These are phyloP conservation scores for Cairneyella variabilis DNA, from an alignment of 495 filamentous ascomycete genomes.

Conservation along the genomic window DNA sequence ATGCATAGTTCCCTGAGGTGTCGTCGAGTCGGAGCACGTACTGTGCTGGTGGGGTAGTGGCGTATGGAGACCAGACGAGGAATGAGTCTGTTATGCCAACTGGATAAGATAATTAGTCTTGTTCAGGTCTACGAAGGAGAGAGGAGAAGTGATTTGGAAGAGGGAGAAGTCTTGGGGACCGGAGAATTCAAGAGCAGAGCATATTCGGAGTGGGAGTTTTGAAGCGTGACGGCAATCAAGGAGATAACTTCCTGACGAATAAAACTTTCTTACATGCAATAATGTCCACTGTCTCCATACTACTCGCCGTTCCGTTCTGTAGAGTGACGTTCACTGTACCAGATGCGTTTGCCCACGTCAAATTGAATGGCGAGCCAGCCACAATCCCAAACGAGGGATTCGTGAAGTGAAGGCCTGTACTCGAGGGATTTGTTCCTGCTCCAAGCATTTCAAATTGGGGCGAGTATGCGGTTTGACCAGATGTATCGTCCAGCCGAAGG, in stretches of 20 bases:
- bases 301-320: neutral
- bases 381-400: neutral
- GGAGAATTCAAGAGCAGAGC: neutral
- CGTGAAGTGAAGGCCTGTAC: neutral
- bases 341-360: neutral
- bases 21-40: constrained; percentile 2
- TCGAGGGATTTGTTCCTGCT: neutral
- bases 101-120: neutral
- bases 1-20: neutral
- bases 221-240: no score
- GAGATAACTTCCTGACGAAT: no score
- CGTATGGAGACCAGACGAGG: constrained; percentile 3
- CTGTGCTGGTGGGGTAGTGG: neutral
- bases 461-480: neutral
- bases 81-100: neutral
- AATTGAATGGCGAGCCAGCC: neutral
- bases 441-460: neutral
- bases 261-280: neutral
- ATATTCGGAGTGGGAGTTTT: no score
- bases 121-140: no score
- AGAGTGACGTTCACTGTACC: neutral
- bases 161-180: neutral
- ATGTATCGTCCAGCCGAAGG: neutral
- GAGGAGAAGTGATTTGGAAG: no score
- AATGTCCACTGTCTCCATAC: neutral